Evolutionary conservation across 2,329 filamentous ascomycete genomes (phyloP), one percentile per base, ranked within the genome.

Genomic region (Colletotrichum sp.): DNA sequence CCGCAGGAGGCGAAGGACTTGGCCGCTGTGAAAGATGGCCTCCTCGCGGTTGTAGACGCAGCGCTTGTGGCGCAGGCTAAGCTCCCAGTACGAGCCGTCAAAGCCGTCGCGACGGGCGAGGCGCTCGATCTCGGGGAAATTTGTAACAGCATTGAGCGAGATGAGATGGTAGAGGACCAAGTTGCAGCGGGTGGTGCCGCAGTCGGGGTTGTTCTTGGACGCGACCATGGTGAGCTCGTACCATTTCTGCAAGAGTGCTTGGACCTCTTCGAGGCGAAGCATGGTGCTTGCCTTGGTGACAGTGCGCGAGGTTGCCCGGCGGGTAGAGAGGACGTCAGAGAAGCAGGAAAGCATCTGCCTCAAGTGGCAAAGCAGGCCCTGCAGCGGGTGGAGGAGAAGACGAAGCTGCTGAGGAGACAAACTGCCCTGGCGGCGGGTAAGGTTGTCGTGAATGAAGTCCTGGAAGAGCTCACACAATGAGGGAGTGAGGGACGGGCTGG

Each of bases 81-180:
- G 82, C 30, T 89, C 88, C 85, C 90, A 90, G 80, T 89, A 90
- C 5, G 88, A 87, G 9, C 88, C 89, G 77, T 92, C 89, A 62
- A 91, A 87, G 27, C 85, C 87, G 75, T 94, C 92, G 44, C 90
- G 88, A 19, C 93, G 89, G 5, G 93, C 93, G 12, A 95, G 86
- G 5, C 89, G 88, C 84, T 95, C 93, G 62, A 95, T 91, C 79
- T 93, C 91, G 3, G 90, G 88, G 80, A 95, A 94, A 83, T 91
- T 92, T 19, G 92, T 93, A 32, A 94, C 89, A 11, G 91, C 90
- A 79, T 94, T 94, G 75, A 95, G 88, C 65, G 90, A 92, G 81
- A 95, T 92, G 57, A 95, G 88, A 79, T 95, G 93, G 82, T 93
- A 95, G 76, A 95, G 89, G 59, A 93, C 89, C 57, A 95, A 84